These are phyloP conservation scores for Akanthomyces muscarius DNA, from an alignment of 2,329 filamentous ascomycete species.

Conservation along the genomic window DNA sequence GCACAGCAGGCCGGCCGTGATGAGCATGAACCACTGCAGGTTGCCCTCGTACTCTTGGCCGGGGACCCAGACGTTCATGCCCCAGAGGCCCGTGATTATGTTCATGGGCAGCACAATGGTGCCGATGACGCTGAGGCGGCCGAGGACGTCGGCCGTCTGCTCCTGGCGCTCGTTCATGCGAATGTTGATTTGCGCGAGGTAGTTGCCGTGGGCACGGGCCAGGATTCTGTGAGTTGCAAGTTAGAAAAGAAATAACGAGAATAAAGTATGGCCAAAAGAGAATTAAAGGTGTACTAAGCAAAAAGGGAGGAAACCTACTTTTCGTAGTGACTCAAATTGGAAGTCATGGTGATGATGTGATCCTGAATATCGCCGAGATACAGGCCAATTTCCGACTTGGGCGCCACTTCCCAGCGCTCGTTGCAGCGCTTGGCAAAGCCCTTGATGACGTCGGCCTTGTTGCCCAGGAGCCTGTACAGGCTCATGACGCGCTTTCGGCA, in stretches of 20 bases:
- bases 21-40: conserved; percentile 69
- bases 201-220: conserved; percentile 88
- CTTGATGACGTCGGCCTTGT: conserved; percentile 98
- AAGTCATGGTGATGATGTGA: conserved; percentile 98
- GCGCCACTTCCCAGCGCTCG: conserved; percentile 95
- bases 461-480: conserved; percentile 85
- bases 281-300: not conserved
- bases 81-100: conserved; percentile 97
- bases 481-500: conserved; percentile 98
- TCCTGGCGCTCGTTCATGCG: conserved; percentile 98
- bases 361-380: conserved; percentile 98
- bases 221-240: conserved; percentile 61
- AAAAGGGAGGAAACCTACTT: conserved; percentile 56
- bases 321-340: conserved; percentile 92
- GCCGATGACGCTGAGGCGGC: conserved; percentile 89
- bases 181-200: conserved; percentile 98
- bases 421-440: conserved; percentile 98
- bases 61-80: conserved; percentile 96
- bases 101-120: conserved; percentile 99
- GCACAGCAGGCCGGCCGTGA: conserved; percentile 68
- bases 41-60: conserved; percentile 79
- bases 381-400: conserved; percentile 91
- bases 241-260: not conserved
- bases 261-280: not conserved
- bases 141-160: conserved; percentile 89